Evolutionary conservation across 2,329 filamentous ascomycete species (phyloP), one percentile per base, ranked within the genome.

Genomic region (Arthrinium phaeospermum): DNA sequence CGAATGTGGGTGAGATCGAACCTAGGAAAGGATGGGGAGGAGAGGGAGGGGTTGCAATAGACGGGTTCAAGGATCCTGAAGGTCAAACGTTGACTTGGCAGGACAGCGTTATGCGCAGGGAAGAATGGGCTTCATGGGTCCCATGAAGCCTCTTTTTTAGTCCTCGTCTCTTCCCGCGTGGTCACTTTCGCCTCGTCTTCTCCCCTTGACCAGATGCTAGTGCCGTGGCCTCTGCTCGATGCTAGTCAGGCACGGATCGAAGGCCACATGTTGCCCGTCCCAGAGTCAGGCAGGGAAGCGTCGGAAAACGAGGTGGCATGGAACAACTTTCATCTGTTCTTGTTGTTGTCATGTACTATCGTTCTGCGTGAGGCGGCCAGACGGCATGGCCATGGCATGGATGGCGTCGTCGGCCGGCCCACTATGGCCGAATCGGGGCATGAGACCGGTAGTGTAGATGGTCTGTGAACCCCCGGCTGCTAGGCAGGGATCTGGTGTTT

Each of bases 381-480:
- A 22, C 34, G 57, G 34, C 30, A 41, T 64, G 57, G 57, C 57
- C 57, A 79, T 76, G 77, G 76, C 57, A 79, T 76, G 77, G 76
- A 77, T 76, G 76, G 72, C 57, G 57, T 64, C 41, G 57, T 64
- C 57, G 57, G 34, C 77, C 80, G 78, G 79, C 70, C 74, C 74
- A 80, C 73, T 72, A 76, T 78, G 80, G 53, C 79, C 79, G 75
- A 74, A 81, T 80, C 74, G 71, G 78, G 80, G 44, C 51, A 74
- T 76, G 72, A 73, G 77, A 75, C 78, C 77, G 78, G 77, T 75
- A 78, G 78, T 77, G 78, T 78, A 77, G 76, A 76, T 51, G 76
- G 79, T 78, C 78, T 75, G 77, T 76, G 72, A 76, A 72, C 68
- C 68, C 77, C 76, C 75, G 76, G 76, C 70, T 72, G 73, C 76